phyloP scores from a whole-genome alignment of 2,329 filamentous ascomycete genomes.

The Penicillium sp. region DNA sequence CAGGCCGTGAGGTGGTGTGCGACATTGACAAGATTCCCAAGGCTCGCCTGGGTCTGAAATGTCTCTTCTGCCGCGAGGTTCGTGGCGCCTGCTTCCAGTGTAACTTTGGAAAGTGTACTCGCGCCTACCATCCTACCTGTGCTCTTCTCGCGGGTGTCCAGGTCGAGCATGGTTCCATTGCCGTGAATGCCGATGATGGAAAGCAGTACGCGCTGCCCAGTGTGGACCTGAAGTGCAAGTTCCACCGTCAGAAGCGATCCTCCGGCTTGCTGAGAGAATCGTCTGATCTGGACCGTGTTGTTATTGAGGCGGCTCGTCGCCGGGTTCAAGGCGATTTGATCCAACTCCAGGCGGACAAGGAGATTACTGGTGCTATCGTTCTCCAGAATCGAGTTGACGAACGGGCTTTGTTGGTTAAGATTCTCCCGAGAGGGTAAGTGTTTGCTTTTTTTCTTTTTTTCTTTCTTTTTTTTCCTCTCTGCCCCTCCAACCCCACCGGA shows the following conservation, averaged over 20 bases:
- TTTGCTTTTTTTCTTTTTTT: background rate
- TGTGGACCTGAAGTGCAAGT: conserved; percentile 91
- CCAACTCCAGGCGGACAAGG: conserved; percentile 79
- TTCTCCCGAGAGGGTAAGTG: conserved; percentile 79
- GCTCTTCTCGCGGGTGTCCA: conserved; percentile 89
- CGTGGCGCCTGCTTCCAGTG: conserved; percentile 97
- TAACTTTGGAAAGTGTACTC: conserved; percentile 87
- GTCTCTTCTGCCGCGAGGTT: conserved; percentile 90
- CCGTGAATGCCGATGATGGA: conserved; percentile 84
- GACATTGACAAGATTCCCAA: conserved; percentile 82
- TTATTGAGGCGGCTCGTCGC: conserved; percentile 66
- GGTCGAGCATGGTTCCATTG: conserved; percentile 81
- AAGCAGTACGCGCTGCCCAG: conserved; percentile 89
- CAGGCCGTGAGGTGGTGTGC: conserved; percentile 69
- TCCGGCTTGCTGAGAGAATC: conserved; percentile 68
- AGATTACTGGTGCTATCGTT: conserved; percentile 88
- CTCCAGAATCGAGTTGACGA: conserved; percentile 78
- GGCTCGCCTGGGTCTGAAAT: conserved; percentile 86
- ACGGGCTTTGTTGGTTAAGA: conserved; percentile 72
- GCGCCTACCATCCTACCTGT: conserved; percentile 93
- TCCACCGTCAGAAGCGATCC: conserved; percentile 84
- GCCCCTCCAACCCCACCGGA: conserved; percentile 7
- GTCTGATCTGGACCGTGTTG: conserved; percentile 68
- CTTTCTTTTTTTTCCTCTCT: background rate
- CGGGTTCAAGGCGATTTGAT: conserved; percentile 74